Evolutionary conservation across 2,329 filamentous ascomycete genomes (phyloP).

Genomic region (Alternaria burnsii): DNA sequence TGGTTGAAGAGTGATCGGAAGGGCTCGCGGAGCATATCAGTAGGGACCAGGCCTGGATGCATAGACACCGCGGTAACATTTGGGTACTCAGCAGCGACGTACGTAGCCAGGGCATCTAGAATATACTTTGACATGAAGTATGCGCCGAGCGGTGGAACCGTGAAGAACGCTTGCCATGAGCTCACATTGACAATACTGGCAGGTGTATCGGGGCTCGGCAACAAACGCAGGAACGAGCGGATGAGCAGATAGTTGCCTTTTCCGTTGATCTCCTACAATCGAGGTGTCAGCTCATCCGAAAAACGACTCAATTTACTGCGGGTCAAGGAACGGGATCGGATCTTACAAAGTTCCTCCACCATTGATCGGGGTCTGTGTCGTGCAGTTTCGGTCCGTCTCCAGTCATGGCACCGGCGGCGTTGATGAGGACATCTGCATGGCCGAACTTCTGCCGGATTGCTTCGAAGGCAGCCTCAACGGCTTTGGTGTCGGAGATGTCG

Average conservation of each 20-base stretch:
- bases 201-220: slow-evolving; percentile 26
- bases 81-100: slow-evolving; percentile 28
- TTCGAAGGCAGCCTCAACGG: slow-evolving; percentile 27
- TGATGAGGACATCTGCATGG: slow-evolving; percentile 31
- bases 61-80: slow-evolving; percentile 24
- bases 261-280: slow-evolving; percentile 43
- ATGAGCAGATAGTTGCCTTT: slow-evolving; percentile 45
- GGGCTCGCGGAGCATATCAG: slow-evolving; percentile 25
- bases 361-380: slow-evolving; percentile 25
- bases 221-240: slow-evolving; percentile 39
- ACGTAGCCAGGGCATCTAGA: slow-evolving; percentile 16
- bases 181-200: slow-evolving; percentile 31
- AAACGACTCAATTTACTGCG: background rate
- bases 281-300: background rate
- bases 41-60: slow-evolving; percentile 27
- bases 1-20: slow-evolving; percentile 20
- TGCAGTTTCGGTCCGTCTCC: slow-evolving; percentile 23
- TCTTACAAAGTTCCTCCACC: slow-evolving; percentile 32
- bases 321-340: background rate
- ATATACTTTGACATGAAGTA: slow-evolving; percentile 26
- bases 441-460: slow-evolving; percentile 25
- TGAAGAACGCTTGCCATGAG: slow-evolving; percentile 19
- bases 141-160: slow-evolving; percentile 15
- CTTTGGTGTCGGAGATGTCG: slow-evolving; percentile 37
- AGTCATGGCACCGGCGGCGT: slow-evolving; percentile 23